Conservation (phyloP, 805 yeast genomes). For the Jamesozyma gamospora region DNA sequence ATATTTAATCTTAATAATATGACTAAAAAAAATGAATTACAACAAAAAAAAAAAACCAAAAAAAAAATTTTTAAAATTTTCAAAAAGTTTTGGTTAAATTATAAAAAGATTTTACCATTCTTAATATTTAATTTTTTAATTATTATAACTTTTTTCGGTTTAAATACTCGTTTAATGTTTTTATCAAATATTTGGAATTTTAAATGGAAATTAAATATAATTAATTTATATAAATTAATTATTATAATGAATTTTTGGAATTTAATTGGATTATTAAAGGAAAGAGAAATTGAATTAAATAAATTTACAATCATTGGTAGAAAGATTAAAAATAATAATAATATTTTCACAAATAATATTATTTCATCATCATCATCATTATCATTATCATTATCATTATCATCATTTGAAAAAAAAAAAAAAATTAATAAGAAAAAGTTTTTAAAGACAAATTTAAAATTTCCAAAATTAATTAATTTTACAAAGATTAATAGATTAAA, state of each 20-base stretch:
- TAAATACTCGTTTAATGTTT: constrained; percentile 11
- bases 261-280: constrained; percentile 23
- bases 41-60: too few species aligned
- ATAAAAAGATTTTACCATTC: constrained; percentile 22
- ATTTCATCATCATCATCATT: neutral
- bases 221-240: constrained; percentile 17
- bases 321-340: constrained; percentile 23
- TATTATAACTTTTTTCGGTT: constrained; percentile 10
- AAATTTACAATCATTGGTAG: constrained; percentile 26
- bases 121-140: constrained; percentile 13
- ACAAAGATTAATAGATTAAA: constrained; percentile 8
- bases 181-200: neutral
- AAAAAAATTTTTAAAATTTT: too few species aligned
- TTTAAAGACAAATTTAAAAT: too few species aligned
- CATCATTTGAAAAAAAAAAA: too few species aligned
- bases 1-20: too few species aligned
- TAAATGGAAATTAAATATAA: constrained; percentile 19
- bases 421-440: too few species aligned
- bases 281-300: constrained; percentile 18
- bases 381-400: neutral
- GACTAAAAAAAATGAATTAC: too few species aligned
- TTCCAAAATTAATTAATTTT: too few species aligned
- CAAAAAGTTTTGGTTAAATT: constrained; percentile 16
- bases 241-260: constrained; percentile 29
- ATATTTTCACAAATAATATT: constrained; percentile 17